A percentile compares a stretch with the other conserved stretches of the same genome.
These are phyloP conservation scores for Emergomyces africanus DNA, from an alignment of 2,329 filamentous ascomycete species.

Conservation along the genomic window DNA sequence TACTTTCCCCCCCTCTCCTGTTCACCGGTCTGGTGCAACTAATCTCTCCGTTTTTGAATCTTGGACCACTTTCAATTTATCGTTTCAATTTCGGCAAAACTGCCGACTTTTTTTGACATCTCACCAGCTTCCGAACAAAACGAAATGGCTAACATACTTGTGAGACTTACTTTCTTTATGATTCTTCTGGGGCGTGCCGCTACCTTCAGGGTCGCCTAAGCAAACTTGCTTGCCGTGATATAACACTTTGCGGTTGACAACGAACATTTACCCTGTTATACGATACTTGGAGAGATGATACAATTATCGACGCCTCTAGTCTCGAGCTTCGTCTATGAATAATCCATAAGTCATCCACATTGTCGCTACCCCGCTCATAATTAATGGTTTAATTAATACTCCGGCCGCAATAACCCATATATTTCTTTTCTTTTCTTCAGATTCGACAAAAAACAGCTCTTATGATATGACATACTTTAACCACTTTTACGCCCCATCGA, in stretches of 20 bases:
- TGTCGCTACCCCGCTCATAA: not conserved
- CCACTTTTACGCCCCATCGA: slow-evolving; percentile 1
- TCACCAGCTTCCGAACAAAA: slow-evolving; percentile 3
- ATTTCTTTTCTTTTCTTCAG: not conserved
- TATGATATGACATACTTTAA: slow-evolving; percentile 5
- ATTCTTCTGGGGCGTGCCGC: not conserved
- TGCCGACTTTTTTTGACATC: slow-evolving; percentile 3
- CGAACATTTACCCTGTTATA: not conserved
- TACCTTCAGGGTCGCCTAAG: not conserved
- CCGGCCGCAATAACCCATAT: not conserved
- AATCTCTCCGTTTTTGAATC: not conserved
- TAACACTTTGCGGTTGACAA: not conserved
- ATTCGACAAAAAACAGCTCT: not conserved
- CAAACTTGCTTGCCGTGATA: not conserved
- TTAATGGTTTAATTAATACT: not conserved
- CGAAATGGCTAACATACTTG: slow-evolving; percentile 6
- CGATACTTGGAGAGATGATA: not conserved
- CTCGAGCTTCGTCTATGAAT: not conserved
- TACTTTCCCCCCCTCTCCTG: not conserved
- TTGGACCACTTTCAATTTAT: not conserved
- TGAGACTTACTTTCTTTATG: not conserved
- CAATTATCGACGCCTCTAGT: not conserved
- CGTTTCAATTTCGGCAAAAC: not conserved
- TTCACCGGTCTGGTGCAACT: not conserved
- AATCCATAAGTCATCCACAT: not conserved